These are phyloP conservation scores for Crucihimalaya himalaica DNA, from an alignment of 345 rosid species.

Conservation along the genomic window DNA sequence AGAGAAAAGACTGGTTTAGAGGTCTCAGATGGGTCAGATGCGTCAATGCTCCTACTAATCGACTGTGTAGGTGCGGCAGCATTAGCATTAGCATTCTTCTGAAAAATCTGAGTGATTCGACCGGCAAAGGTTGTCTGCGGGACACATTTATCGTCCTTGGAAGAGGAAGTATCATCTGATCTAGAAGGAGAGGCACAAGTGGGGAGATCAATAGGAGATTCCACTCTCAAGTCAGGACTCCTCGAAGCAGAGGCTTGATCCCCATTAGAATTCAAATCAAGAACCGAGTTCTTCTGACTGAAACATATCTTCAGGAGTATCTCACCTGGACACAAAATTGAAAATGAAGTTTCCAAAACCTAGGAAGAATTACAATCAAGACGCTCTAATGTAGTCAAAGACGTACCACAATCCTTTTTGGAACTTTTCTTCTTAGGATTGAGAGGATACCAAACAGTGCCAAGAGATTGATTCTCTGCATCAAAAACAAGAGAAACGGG, in stretches of 20 bases:
- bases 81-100: constrained; percentile 57
- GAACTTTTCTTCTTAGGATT: constrained; percentile 79
- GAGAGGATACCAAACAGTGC: constrained; percentile 73
- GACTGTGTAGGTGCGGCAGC: constrained; percentile 20
- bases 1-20: constrained; percentile 43
- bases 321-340: constrained; percentile 59
- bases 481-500: constrained; percentile 73
- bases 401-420: constrained; percentile 81
- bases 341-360: background rate
- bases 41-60: constrained; percentile 46
- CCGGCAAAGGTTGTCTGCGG: constrained; percentile 63
- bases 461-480: constrained; percentile 75
- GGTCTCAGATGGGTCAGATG: constrained; percentile 52
- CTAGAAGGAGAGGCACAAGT: constrained; percentile 47
- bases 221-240: constrained; percentile 41
- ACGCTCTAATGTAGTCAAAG: too few species aligned
- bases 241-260: constrained; percentile 42
- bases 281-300: constrained; percentile 52
- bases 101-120: constrained; percentile 80
- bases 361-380: background rate
- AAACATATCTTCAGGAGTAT: constrained; percentile 71
- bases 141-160: constrained; percentile 44
- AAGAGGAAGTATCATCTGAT: constrained; percentile 52
- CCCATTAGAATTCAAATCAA: constrained; percentile 41
- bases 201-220: constrained; percentile 52